Evolutionary conservation across 2,329 filamentous ascomycete genomes (phyloP).

Genomic region (Cercospora beticola): DNA sequence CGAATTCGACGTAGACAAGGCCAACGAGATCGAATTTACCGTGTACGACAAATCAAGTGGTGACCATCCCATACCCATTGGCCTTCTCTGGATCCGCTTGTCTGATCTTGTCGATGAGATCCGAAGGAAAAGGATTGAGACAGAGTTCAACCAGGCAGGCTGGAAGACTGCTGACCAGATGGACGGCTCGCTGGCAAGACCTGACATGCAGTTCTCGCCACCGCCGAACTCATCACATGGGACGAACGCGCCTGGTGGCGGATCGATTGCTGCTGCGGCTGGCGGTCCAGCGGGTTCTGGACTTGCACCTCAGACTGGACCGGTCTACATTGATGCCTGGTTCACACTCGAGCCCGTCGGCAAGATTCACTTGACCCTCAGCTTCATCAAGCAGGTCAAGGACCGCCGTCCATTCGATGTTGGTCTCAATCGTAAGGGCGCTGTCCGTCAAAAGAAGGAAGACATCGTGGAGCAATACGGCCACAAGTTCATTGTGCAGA

Average conservation of each 20-base stretch:
- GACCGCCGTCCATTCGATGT: constrained; percentile 80
- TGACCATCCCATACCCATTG: constrained; percentile 88
- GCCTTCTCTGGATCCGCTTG: constrained; percentile 92
- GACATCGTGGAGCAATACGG: constrained; percentile 98
- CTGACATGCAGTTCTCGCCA: constrained; percentile 56
- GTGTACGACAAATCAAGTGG: constrained; percentile 86
- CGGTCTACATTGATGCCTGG: constrained; percentile 79
- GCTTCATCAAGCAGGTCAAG: constrained; percentile 87
- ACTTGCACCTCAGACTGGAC: constrained; percentile 52
- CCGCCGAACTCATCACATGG: constrained; percentile 45
- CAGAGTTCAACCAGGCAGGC: constrained; percentile 87
- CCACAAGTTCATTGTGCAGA: constrained; percentile 97
- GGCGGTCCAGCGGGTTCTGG: constrained; percentile 42
- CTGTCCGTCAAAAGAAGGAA: constrained; percentile 95
- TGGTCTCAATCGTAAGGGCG: constrained; percentile 90
- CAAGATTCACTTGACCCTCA: constrained; percentile 85
- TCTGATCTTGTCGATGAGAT: constrained; percentile 98
- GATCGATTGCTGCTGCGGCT: constrained; percentile 42
- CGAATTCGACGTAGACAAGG: constrained; percentile 93
- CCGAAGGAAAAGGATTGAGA: constrained; percentile 93
- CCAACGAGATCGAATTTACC: constrained; percentile 95
- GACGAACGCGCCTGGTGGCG: constrained; percentile 31
- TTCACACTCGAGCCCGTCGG: constrained; percentile 95
- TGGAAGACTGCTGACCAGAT: constrained; percentile 98
- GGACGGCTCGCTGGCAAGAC: constrained; percentile 60